Evolutionary conservation across 2,329 filamentous ascomycete species (phyloP), one percentile per base, ranked within the genome.

Genomic region (Sarocladium brachiariae): DNA sequence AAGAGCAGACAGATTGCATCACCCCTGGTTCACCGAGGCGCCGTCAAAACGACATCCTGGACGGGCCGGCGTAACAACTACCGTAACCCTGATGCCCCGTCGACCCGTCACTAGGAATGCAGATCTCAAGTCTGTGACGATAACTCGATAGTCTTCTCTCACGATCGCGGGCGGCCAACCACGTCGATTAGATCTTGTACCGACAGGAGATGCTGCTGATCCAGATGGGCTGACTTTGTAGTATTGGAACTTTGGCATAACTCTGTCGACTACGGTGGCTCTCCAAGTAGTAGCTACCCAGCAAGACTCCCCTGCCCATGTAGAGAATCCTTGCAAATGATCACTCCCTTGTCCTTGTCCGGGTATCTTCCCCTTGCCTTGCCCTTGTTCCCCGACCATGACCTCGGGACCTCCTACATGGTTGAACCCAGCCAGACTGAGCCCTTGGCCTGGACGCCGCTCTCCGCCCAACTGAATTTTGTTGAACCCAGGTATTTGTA

Each of bases 271-370:
- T 45, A 23, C n/a, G 13, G 25, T n/a, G 39, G 39, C 39, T 45
- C 39, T 27, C 4, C 27, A 27, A n/a, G 9, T 18, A 25, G 9
- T 25, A 23, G 21, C 8, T 23, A 25, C 18, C n/a, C n/a, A n/a
- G n/a, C n/a, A n/a, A 13, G 16, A 24, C 24, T 33, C 43, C 23
- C 21, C 21, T 27, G 7, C 9, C 34, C 24, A n/a, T 27, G 23
- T n/a, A 45, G 18, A 4, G 39, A 27, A n/a, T 27, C 21, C 39
- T 27, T 45, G 39, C 39, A 45, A 45, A 19, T 45, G 39, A 47
- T 47, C 43, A n/a, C n/a, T n/a, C n/a, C n/a, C n/a, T 25, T 23
- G 19, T 23, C 43, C 43, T 33, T 21, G 25, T 31, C 43, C 27
- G 39, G 39, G 23, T 43, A 43, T 43, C 39, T 43, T 9, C 39